Evolutionary conservation across 495 filamentous ascomycete genomes (phyloP), one percentile per base, ranked within the genome.

Genomic region (Penicillium riverlandense): DNA sequence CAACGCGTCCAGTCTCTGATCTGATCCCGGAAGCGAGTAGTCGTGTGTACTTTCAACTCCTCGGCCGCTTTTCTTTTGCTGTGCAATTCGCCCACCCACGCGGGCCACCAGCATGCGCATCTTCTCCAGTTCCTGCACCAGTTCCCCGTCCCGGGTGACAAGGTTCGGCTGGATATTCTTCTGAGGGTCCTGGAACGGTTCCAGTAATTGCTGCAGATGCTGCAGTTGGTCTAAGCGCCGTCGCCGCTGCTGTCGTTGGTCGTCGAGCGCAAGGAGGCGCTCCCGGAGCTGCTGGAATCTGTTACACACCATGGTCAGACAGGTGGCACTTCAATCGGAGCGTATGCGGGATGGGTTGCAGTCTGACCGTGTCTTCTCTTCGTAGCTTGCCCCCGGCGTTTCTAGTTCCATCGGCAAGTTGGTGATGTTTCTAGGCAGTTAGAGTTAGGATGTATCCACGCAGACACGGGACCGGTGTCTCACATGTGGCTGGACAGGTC

Each of bases 21-120:
- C 58, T 9, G 61, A 59, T 11, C 52, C 63, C 29, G 65, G 54
- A 15, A 60, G 47, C 38, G 54, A 54, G 37, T 60, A 58, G 28
- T 52, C 41, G 11, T 50, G 38, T 22, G 22, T 3, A 13, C 35
- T 39, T 33, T 47, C 55, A 28, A 47, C 44, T 15, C 31, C 32
- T 16, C 50, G 34, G 14, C 44, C 48, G 11, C 41, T 42, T 41
- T 37, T 59, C 54, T 56, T 60, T 38, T 62, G 59, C 38, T 69
- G 61, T 52, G 53, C 52, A 34, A 88, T 67, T 41, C 84, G 70
- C 3, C 73, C 84, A 3, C 78, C 76, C 22, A 91, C 83, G 36
- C 86, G 74, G 13, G 82, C 79, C 35, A 85, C 78, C 45, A 95
- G 66, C 59, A 88, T 76, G 32, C 83, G 76, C 81, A 88, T 90